Percentiles rank a stretch among this genome's conserved stretches.
These are phyloP conservation scores for Tetraselmis chui DNA, from an alignment of 139 green algal genomes.

Conservation along the genomic window DNA sequence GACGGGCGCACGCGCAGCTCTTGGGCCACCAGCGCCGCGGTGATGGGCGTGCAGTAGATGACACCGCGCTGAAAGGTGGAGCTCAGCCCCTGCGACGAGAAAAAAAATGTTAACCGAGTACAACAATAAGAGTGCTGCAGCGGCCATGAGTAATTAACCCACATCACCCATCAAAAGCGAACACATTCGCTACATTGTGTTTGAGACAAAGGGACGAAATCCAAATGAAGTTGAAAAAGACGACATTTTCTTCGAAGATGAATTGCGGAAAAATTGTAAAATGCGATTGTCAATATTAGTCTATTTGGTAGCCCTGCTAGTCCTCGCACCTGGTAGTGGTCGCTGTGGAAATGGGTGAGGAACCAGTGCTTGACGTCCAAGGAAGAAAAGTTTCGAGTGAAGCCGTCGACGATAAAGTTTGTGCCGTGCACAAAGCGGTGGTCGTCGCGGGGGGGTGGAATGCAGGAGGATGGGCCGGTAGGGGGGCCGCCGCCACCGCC, in stretches of 20 bases:
- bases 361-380: slow-evolving; percentile 51
- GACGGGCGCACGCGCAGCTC: slow-evolving; percentile 42
- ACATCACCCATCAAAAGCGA: too few species aligned
- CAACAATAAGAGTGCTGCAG: too few species aligned
- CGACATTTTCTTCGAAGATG: not conserved
- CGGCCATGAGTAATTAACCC: too few species aligned
- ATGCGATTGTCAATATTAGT: not conserved
- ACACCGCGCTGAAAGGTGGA: slow-evolving; percentile 37
- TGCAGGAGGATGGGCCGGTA: not conserved
- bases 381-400: slow-evolving; percentile 26
- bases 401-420: slow-evolving; percentile 69
- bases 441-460: not conserved
- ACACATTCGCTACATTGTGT: too few species aligned
- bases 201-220: too few species aligned
- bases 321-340: slow-evolving; percentile 63
- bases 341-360: slow-evolving; percentile 83
- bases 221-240: too few species aligned
- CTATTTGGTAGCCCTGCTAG: not conserved
- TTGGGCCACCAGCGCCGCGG: slow-evolving; percentile 48
- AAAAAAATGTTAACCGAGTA: too few species aligned
- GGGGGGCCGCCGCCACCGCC: not conserved
- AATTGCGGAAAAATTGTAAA: not conserved
- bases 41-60: slow-evolving; percentile 65
- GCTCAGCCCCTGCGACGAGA: slow-evolving; percentile 36
- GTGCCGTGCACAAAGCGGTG: not conserved